Evolutionary conservation across 495 filamentous ascomycete species (phyloP), one percentile per base, ranked within the genome.

Genomic region (Pseudomonodictys pantanalensis): DNA sequence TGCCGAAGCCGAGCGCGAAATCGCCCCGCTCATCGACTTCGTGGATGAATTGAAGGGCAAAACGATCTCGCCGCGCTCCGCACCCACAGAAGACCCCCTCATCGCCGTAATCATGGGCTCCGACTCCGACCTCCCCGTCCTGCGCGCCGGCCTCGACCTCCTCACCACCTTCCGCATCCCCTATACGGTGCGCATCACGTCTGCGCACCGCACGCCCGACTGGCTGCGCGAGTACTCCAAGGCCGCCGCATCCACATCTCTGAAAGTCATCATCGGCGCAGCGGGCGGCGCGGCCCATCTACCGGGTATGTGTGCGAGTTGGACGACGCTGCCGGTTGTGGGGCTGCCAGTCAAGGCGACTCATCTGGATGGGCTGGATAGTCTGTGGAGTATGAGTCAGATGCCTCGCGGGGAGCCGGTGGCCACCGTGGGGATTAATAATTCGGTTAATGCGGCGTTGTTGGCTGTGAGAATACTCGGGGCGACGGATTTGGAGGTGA

Each of bases 41-140:
- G 67, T 69, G 2, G 70, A 75, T 61, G 26, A 51, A 17, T 44
- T 62, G n/a, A 49, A 46, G 20, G 69, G 66, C 20, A 58, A 62
- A 39, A 53, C 56, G 6, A 18, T 46, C 5, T 49, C 33, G 2
- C 33, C 52, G 5, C 20, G 29, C 9, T 17, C 28, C 25, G 43
- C 43, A 9, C 18, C 24, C 9, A 33, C 8, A 15, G 39, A 60
- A 28, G 29, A 75, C 70, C 88, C 87, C 0, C 74, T 90, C 4
- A 85, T 97, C 7, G 86, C 87, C 7, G 85, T 98, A 8, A 89
- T 91, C 32, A 96, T 96, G 90, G 93, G 93, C 58, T 97, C 93
- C 4, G 91, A 96, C 76, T 93, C 89, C 35, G 93, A 98, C 72
- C 83, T 96, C 17, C 85, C 86, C 32, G 83, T 88, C 11, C 82